A percentile compares a stretch with the other conserved stretches of the same genome.
Evolutionary conservation across 2,329 filamentous ascomycete genomes (phyloP).

Genomic region (Paracoccidioides lutzii): DNA sequence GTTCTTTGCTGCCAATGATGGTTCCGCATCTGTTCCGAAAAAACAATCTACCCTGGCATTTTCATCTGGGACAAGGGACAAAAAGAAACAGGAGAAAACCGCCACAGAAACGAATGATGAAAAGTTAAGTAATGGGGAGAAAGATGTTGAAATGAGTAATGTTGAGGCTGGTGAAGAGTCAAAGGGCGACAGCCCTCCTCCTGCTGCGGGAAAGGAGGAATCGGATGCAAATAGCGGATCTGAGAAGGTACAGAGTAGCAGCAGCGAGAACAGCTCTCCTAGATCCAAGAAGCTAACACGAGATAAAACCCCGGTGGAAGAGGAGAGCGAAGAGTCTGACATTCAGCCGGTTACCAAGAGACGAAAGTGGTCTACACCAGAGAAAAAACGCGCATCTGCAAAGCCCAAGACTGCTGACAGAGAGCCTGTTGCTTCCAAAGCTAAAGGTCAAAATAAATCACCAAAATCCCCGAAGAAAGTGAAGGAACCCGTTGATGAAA

Average conservation of each 20-base stretch:
- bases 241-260: constrained; percentile 8
- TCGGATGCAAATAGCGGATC: constrained; percentile 8
- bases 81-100: constrained; percentile 17
- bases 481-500: constrained; percentile 24
- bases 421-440: constrained; percentile 8
- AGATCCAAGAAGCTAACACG: constrained; percentile 22
- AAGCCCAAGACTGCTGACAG: constrained; percentile 15
- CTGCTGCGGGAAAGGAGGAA: constrained; percentile 6
- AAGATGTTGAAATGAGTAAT: constrained; percentile 22
- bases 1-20: constrained; percentile 63
- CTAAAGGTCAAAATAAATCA: constrained; percentile 13
- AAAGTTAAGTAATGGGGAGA: constrained; percentile 4
- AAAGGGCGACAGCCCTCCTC: constrained; percentile 3
- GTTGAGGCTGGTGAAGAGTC: neutral
- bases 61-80: constrained; percentile 41
- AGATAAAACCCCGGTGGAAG: constrained; percentile 27
- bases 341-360: constrained; percentile 50
- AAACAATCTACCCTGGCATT: constrained; percentile 74
- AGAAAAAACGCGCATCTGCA: constrained; percentile 9
- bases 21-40: constrained; percentile 44
- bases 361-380: constrained; percentile 22
- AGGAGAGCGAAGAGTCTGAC: constrained; percentile 41
- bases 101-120: constrained; percentile 10
- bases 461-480: constrained; percentile 28
- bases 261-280: constrained; percentile 9